A percentile compares a stretch with the other conserved stretches of the same genome.
Evolutionary conservation across 2,329 filamentous ascomycete genomes (phyloP).

Genomic region (Ambrosiella cleistominuta): DNA sequence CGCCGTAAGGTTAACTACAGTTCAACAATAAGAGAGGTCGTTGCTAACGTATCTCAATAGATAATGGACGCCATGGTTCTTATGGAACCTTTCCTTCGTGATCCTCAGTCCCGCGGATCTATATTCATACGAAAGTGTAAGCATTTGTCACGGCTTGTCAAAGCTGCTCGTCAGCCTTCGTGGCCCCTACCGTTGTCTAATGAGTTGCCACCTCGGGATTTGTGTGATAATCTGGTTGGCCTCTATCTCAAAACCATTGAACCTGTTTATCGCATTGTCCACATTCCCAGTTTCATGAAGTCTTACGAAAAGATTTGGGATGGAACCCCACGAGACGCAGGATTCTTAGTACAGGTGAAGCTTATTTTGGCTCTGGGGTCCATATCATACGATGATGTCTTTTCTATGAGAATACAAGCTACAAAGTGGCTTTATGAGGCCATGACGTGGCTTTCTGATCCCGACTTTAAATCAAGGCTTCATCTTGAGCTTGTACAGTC

Average conservation of each 20-base stretch:
- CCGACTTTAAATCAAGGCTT: slow-evolving; percentile 34
- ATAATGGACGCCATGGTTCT: slow-evolving; percentile 6
- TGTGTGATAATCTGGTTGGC: slow-evolving; percentile 30
- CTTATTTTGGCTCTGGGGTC: slow-evolving; percentile 41
- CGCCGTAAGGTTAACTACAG: slow-evolving; percentile 22
- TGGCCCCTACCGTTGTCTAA: slow-evolving; percentile 28
- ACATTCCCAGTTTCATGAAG: slow-evolving; percentile 30
- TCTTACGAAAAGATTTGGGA: slow-evolving; percentile 36
- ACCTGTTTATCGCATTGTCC: slow-evolving; percentile 30
- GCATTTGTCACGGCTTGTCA: slow-evolving; percentile 32
- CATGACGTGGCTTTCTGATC: slow-evolving; percentile 35
- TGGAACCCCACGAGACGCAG: slow-evolving; percentile 17
- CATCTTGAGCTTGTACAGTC: slow-evolving; percentile 33
- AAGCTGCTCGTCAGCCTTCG: slow-evolving; percentile 26
- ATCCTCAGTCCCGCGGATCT: slow-evolving; percentile 22
- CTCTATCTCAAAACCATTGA: slow-evolving; percentile 33
- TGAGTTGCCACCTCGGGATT: slow-evolving; percentile 28
- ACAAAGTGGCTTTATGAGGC: slow-evolving; percentile 41
- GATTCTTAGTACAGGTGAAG: slow-evolving; percentile 39
- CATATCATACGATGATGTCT: slow-evolving; percentile 30
- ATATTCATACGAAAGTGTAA: slow-evolving; percentile 33
- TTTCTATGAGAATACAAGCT: slow-evolving; percentile 31
- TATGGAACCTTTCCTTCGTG: slow-evolving; percentile 25
- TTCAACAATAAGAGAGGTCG: not conserved
- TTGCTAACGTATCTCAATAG: not conserved